Conservation (phyloP, 2,329 filamentous ascomycete genomes). For the Coniochaeta hoffmannii region DNA sequence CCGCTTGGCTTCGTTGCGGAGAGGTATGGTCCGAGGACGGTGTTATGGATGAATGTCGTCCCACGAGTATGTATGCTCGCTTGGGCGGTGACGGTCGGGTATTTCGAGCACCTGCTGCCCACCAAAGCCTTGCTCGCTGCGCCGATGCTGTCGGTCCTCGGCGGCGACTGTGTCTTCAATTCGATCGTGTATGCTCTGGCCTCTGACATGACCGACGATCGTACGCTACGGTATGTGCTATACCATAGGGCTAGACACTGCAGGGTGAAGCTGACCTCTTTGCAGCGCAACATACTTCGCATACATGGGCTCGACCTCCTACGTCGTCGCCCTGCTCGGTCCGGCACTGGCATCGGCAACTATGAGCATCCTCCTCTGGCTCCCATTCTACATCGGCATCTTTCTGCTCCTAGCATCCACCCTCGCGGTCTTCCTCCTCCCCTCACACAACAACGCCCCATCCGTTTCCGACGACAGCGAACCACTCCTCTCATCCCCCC, state of each 20-base stretch:
- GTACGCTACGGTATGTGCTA: slow-evolving; percentile 24
- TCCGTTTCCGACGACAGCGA: slow-evolving; percentile 18
- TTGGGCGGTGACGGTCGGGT: slow-evolving; percentile 32
- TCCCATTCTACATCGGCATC: slow-evolving; percentile 36
- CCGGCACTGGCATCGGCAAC: slow-evolving; percentile 37
- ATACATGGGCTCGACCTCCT: slow-evolving; percentile 40
- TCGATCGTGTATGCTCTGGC: slow-evolving; percentile 39
- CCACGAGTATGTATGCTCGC: slow-evolving; percentile 31
- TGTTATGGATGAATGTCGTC: slow-evolving; percentile 36
- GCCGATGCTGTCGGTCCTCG: slow-evolving; percentile 35
- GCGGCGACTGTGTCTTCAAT: slow-evolving; percentile 43
- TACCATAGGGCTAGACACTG: neutral
- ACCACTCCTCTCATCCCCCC: slow-evolving; percentile 29
- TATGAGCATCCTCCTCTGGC: slow-evolving; percentile 34
- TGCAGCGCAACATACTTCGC: slow-evolving; percentile 41
- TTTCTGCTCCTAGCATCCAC: slow-evolving; percentile 25
- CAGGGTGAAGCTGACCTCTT: neutral
- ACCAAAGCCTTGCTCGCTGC: slow-evolving; percentile 30
- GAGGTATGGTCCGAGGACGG: slow-evolving; percentile 28
- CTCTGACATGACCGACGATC: slow-evolving; percentile 34
- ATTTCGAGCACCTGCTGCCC: slow-evolving; percentile 27
- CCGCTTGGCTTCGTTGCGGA: slow-evolving; percentile 38
- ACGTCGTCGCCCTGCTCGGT: slow-evolving; percentile 36
- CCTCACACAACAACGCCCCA: slow-evolving; percentile 6
- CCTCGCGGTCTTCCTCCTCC: slow-evolving; percentile 22